Conservation (phyloP, 2,329 filamentous ascomycete species). For the Colletotrichum lini region DNA sequence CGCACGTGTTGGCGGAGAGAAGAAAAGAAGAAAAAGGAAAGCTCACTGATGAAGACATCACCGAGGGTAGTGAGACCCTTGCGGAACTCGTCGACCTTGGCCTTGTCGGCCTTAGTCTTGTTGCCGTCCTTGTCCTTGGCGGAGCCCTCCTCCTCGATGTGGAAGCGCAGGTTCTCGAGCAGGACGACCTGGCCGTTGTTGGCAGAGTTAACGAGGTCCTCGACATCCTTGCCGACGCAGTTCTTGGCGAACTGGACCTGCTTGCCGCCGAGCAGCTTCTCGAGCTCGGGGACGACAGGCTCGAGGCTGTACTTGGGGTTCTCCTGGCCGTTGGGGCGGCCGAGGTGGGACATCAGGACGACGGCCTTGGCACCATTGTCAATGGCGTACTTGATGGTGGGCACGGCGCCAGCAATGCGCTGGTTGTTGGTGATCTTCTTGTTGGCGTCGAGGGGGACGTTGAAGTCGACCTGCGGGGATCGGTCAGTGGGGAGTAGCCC, state of each 20-base stretch:
- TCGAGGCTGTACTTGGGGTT: conserved; percentile 96
- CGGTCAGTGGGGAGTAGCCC: conserved; percentile 44
- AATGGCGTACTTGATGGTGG: conserved; percentile 94
- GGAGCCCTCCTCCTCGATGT: conserved; percentile 97
- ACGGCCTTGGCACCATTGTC: conserved; percentile 93
- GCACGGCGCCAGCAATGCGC: conserved; percentile 95
- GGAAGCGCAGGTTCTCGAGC: conserved; percentile 98
- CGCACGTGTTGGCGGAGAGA: too few relatives aligned
- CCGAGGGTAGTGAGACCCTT: conserved; percentile 95
- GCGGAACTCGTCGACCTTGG: conserved; percentile 91
- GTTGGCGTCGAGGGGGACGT: conserved; percentile 93
- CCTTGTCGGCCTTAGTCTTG: conserved; percentile 98
- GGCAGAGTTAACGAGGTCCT: conserved; percentile 89
- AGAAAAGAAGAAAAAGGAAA: not conserved
- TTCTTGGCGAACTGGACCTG: conserved; percentile 91
- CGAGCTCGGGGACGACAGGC: conserved; percentile 90
- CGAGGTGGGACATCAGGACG: conserved; percentile 98
- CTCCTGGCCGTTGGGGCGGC: conserved; percentile 90
- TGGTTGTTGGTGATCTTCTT: conserved; percentile 99
- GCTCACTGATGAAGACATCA: conserved; percentile 94
- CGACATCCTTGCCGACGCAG: conserved; percentile 90
- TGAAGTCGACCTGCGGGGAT: conserved; percentile 90
- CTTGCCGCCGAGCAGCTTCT: conserved; percentile 88
- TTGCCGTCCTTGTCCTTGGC: conserved; percentile 94
- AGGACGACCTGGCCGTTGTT: conserved; percentile 87